phyloP scores from a whole-genome alignment of 805 yeast genomes.

The Candida silvatica region DNA sequence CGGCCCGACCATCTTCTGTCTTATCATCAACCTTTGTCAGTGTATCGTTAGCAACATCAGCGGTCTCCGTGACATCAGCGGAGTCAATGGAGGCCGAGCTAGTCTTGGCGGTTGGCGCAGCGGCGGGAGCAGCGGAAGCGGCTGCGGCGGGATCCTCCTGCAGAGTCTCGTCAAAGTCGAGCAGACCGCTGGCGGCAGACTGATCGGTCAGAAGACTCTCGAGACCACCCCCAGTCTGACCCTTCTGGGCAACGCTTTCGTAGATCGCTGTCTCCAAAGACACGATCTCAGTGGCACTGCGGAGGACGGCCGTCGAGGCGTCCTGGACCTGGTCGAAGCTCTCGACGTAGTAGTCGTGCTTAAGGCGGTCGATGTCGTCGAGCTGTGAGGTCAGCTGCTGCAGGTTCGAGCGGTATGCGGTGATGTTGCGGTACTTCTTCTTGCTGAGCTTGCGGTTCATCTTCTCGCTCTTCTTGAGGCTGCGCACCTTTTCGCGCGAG shows the following conservation, averaged over 20 bases:
- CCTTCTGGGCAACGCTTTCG: constrained; percentile 75
- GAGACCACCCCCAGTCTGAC: constrained; percentile 83
- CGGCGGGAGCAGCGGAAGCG: too few species aligned
- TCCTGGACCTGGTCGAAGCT: constrained; percentile 54
- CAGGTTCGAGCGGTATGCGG: constrained; percentile 59
- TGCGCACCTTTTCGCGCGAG: constrained; percentile 42
- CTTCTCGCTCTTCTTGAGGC: constrained; percentile 51
- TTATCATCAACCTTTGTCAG: too few species aligned
- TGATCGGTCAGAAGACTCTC: constrained; percentile 46
- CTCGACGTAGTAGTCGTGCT: constrained; percentile 65
- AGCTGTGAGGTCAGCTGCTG: constrained; percentile 62
- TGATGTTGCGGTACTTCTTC: constrained; percentile 53
- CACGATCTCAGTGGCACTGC: constrained; percentile 53
- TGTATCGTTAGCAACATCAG: too few species aligned
- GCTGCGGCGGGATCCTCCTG: too few species aligned
- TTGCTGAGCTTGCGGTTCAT: constrained; percentile 52
- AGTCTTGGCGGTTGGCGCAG: too few species aligned
- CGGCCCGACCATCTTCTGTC: too few species aligned
- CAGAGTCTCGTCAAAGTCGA: too few species aligned
- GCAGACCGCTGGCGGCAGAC: too few species aligned
- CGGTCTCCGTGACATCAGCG: too few species aligned
- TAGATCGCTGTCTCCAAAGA: constrained; percentile 75
- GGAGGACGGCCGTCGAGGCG: constrained; percentile 46
- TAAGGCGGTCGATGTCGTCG: constrained; percentile 70
- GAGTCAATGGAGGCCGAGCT: too few species aligned